Conservation (phyloP, 2,329 filamentous ascomycete genomes). For the Hyphodiscus sp. region DNA sequence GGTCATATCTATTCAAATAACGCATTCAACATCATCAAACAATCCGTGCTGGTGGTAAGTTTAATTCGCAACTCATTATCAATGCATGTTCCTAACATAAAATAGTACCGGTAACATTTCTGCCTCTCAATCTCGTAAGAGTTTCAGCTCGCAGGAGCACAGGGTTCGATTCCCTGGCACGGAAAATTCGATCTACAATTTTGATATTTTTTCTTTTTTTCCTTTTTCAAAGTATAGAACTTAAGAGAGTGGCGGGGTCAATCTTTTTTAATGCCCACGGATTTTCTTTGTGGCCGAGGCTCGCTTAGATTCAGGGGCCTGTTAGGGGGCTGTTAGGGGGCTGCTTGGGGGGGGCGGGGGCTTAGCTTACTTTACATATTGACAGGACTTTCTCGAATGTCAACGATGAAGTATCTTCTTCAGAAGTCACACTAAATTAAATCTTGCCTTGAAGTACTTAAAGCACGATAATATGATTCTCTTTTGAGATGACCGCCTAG, state of each 20-base stretch:
- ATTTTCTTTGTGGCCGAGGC: neutral
- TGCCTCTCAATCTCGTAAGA: neutral
- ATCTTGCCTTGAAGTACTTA: too few species aligned
- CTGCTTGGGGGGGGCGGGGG: too few species aligned
- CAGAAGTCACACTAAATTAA: too few species aligned
- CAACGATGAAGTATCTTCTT: too few species aligned
- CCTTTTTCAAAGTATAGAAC: neutral
- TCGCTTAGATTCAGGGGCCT: neutral
- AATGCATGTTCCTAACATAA: too few species aligned
- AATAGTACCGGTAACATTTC: neutral
- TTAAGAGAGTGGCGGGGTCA: neutral
- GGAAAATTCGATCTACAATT: neutral
- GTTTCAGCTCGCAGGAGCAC: neutral
- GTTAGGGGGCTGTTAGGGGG: neutral
- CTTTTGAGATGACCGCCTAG: too few species aligned
- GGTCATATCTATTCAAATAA: neutral
- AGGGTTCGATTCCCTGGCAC: neutral
- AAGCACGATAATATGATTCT: too few species aligned
- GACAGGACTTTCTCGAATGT: too few species aligned
- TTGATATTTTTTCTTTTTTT: neutral
- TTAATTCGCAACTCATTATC: too few species aligned
- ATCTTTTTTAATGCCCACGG: neutral
- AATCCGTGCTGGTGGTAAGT: neutral
- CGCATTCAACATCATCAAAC: neutral
- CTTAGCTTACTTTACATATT: too few species aligned